Percentiles rank a stretch among this genome's conserved stretches.
These are phyloP conservation scores for Arctium minus DNA, from an alignment of 129 eudicot species.

Conservation along the genomic window DNA sequence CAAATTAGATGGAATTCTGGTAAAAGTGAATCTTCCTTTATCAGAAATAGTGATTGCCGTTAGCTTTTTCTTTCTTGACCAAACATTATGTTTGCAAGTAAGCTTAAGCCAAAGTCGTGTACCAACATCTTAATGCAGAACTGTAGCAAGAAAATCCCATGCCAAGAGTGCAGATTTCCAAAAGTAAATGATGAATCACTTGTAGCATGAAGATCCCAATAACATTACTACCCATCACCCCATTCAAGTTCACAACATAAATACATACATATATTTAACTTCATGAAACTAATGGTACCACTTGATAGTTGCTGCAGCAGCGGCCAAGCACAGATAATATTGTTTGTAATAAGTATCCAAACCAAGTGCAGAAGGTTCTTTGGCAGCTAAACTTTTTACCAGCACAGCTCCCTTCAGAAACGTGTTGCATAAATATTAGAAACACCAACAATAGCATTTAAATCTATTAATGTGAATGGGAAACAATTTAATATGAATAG, in stretches of 20 bases:
- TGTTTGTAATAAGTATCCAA: constrained; percentile 95
- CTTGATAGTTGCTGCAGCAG: constrained; percentile 95
- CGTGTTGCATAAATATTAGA: constrained; percentile 17
- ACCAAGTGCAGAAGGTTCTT: constrained; percentile 96
- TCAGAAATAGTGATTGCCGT: not conserved
- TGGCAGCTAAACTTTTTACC: constrained; percentile 77
- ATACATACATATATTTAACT: not conserved
- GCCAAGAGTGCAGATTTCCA: not conserved
- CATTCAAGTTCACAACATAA: constrained; percentile 1
- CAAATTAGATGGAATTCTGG: not conserved
- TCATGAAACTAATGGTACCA: constrained; percentile 50
- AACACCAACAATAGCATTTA: constrained; percentile 14
- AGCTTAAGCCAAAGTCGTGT: not conserved
- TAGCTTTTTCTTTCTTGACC: not conserved
- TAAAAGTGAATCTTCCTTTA: not conserved
- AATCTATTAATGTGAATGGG: not conserved
- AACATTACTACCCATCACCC: not conserved
- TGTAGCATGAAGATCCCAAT: constrained; percentile 1
- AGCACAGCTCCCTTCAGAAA: constrained; percentile 72
- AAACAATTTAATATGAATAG: not conserved
- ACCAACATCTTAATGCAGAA: not conserved
- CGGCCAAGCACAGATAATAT: constrained; percentile 96
- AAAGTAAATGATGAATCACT: constrained; percentile 1
- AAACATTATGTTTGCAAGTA: not conserved
- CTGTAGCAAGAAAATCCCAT: not conserved